Percentiles rank a stretch among this genome's conserved stretches.
These are phyloP conservation scores for Beauveria australis DNA, from an alignment of 2,329 filamentous ascomycete species.

Conservation along the genomic window DNA sequence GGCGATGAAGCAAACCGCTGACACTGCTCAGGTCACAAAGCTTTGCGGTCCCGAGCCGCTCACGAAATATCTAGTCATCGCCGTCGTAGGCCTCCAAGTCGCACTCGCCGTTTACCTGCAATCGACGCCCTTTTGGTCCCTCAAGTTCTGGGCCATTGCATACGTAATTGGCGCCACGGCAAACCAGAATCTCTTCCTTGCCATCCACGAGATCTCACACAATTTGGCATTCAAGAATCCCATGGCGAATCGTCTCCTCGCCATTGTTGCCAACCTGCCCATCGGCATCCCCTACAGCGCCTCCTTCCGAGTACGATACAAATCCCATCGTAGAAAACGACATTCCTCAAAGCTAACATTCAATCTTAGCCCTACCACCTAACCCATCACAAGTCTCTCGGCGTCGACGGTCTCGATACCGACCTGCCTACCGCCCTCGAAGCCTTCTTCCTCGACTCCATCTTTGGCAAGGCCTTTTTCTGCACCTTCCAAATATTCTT, in stretches of 20 bases:
- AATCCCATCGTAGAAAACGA: not conserved
- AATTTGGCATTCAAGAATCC: conserved; percentile 87
- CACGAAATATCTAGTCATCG: conserved; percentile 85
- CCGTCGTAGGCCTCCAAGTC: conserved; percentile 77
- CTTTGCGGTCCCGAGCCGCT: conserved; percentile 92
- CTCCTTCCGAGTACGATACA: conserved; percentile 67
- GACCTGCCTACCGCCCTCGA: conserved; percentile 90
- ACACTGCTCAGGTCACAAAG: conserved; percentile 68
- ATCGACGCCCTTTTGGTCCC: conserved; percentile 70
- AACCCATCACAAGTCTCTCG: conserved; percentile 97
- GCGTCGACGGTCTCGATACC: conserved; percentile 91
- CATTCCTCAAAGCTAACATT: conserved; percentile 15
- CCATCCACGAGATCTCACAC: conserved; percentile 98
- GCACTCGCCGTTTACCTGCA: conserved; percentile 68
- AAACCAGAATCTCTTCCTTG: conserved; percentile 97
- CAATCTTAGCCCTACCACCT: conserved; percentile 75
- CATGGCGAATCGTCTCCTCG: conserved; percentile 72
- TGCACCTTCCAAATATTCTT: conserved; percentile 99
- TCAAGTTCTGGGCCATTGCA: conserved; percentile 75
- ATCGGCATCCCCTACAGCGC: conserved; percentile 96
- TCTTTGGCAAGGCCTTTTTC: conserved; percentile 96
- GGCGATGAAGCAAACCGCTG: not conserved
- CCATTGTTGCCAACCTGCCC: conserved; percentile 89
- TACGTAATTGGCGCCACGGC: conserved; percentile 91
- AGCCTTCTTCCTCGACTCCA: conserved; percentile 86